Evolutionary conservation across 2,329 filamentous ascomycete species (phyloP), one percentile per base, ranked within the genome.

Genomic region (Laburnicola sp.): DNA sequence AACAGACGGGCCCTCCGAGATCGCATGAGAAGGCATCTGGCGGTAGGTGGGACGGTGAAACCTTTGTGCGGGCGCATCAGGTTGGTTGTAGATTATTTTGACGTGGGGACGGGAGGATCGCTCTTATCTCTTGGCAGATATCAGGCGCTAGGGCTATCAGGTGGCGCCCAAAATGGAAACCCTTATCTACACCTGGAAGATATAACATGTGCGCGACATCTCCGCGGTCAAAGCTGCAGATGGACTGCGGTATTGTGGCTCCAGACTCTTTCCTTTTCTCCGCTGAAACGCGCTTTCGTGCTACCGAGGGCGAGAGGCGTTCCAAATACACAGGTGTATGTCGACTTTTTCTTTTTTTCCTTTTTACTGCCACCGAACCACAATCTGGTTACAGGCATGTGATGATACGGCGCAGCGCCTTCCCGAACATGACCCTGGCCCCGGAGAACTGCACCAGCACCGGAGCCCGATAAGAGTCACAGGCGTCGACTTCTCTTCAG

Each of bases 121-220:
- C 60, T 65, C 68, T 70, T 71, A 71, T 71, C 68, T 71, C 66
- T 69, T 67, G 64, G 63, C 63, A 54, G 45, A 46, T 56, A 54
- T 54, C 45, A 54, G 56, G 53, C 58, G 48, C 63, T 58, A 63
- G 56, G 52, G 55, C 45, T 34, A 47, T 47, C 47, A 37, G 51
- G 50, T 44, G 45, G 32, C 45, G 44, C 31, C n/a, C 55, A 57
- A 55, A 58, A 34, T 21, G 45, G 53, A 46, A 31, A 44, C 52
- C 53, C 64, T 70, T 71, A 68, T 71, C 67, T 66, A 40, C 54
- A 49, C 50, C 43, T 47, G 46, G 54, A 16, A n/a, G n/a, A 62
- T 59, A 70, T 62, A 65, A 65, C 59, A 58, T 49, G 55, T 56
- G 50, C 25, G 45, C 42, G 50, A 61, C 60, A 64, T 69, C 66